Percentiles rank a stretch among this genome's conserved stretches.
These are phyloP conservation scores for Aspergillus steynii DNA, from an alignment of 495 filamentous ascomycete species.

Conservation along the genomic window DNA sequence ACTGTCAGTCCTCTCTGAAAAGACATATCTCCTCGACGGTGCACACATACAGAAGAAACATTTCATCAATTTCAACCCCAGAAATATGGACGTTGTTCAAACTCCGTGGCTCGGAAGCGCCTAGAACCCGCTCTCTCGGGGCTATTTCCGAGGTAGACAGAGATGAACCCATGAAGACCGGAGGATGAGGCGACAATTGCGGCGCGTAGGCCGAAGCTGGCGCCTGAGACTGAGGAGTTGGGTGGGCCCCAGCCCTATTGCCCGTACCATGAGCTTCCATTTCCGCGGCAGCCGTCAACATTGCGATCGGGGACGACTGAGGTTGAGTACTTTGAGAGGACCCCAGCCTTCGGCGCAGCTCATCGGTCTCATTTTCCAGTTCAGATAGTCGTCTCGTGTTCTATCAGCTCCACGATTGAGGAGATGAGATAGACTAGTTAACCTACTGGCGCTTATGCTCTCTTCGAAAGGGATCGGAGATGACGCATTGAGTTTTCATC, in stretches of 20 bases:
- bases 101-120: conserved; percentile 27
- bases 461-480: conserved; percentile 46
- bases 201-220: conserved; percentile 19
- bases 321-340: conserved; percentile 23
- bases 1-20: neutral
- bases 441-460: conserved; percentile 47
- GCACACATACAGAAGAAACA: conserved; percentile 32
- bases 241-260: conserved; percentile 4
- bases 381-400: conserved; percentile 34
- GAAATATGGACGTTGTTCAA: conserved; percentile 31
- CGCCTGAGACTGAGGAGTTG: conserved; percentile 15
- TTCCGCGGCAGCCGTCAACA: conserved; percentile 34
- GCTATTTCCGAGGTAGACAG: conserved; percentile 10
- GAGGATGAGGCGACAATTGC: conserved; percentile 11
- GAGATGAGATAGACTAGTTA: neutral
- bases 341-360: conserved; percentile 36
- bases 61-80: conserved; percentile 37
- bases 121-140: conserved; percentile 9
- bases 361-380: conserved; percentile 40
- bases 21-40: neutral
- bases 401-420: neutral
- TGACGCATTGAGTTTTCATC: conserved; percentile 36
- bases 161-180: conserved; percentile 4
- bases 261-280: conserved; percentile 17
- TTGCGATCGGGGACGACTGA: conserved; percentile 30